A percentile compares a stretch with the other conserved stretches of the same genome.
phyloP scores from a whole-genome alignment of 2,329 filamentous ascomycete species.

The Fusarium redolens region DNA sequence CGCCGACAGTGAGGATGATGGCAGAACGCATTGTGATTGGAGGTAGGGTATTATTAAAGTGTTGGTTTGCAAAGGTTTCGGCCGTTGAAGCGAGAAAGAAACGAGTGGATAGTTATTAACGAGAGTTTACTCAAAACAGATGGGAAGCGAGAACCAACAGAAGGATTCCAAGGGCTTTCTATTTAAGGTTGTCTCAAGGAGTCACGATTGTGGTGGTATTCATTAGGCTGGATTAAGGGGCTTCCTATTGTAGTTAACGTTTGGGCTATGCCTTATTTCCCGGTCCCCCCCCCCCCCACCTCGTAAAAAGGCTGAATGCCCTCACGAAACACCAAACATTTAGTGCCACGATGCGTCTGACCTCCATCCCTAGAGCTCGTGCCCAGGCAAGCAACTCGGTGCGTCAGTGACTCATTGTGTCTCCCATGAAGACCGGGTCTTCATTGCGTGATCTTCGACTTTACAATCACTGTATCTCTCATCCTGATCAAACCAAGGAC shows the following conservation, averaged over 20 bases:
- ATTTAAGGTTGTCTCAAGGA: not conserved
- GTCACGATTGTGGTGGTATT: not conserved
- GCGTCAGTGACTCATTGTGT: not conserved
- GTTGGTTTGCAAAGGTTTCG: not conserved
- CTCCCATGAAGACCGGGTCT: not conserved
- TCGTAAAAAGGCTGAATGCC: not conserved
- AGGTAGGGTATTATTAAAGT: not conserved
- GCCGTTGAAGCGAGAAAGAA: not conserved
- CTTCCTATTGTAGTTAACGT: conserved; percentile 1
- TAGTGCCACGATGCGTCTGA: not conserved
- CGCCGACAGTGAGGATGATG: conserved; percentile 22
- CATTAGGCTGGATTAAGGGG: not conserved
- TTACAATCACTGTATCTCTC: too few relatives aligned
- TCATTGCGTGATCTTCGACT: not conserved
- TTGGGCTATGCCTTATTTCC: not conserved
- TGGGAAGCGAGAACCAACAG: not conserved
- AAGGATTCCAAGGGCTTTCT: not conserved
- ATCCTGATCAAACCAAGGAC: not conserved
- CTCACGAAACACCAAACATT: not conserved
- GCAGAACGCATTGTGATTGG: conserved; percentile 20
- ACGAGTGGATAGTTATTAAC: not conserved
- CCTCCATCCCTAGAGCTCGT: not conserved
- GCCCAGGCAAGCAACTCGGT: not conserved
- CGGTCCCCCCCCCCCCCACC: not conserved
- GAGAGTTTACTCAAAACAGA: not conserved